A percentile compares a stretch with the other conserved stretches of the same genome.
phyloP scores from a whole-genome alignment of 2,329 filamentous ascomycete genomes.

The Pseudocercospora musae region DNA sequence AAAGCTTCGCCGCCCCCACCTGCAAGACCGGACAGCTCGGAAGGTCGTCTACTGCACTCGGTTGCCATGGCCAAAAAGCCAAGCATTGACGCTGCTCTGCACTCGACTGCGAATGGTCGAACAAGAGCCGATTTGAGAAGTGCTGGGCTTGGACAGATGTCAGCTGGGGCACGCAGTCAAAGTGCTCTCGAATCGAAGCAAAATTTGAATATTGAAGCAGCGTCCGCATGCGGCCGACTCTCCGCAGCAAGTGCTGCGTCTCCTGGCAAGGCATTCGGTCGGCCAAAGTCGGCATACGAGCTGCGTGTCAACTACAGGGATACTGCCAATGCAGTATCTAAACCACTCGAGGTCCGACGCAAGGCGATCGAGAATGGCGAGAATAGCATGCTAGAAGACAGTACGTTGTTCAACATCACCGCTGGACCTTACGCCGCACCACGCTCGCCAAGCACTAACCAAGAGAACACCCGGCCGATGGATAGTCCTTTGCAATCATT shows the following conservation, averaged over 20 bases:
- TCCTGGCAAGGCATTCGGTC: conserved; percentile 1
- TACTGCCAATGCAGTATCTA: conserved; percentile 16
- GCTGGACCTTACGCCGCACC: conserved; percentile 34
- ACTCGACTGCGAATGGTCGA: not conserved
- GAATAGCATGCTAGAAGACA: conserved; percentile 30
- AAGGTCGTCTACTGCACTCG: not conserved
- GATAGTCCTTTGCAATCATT: conserved; percentile 23
- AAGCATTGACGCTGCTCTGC: conserved; percentile 4
- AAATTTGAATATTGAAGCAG: not conserved
- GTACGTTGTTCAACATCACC: conserved; percentile 32
- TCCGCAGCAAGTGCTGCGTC: not conserved
- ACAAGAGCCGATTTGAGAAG: conserved; percentile 4
- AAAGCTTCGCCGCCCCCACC: not conserved
- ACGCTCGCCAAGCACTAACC: conserved; percentile 2
- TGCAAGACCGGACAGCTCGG: not conserved
- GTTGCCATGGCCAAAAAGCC: conserved; percentile 3
- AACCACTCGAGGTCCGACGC: conserved; percentile 26
- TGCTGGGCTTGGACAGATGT: conserved; percentile 10
- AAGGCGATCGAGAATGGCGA: conserved; percentile 21
- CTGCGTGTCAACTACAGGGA: conserved; percentile 35
- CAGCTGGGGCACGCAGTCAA: conserved; percentile 4
- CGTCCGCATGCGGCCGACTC: not conserved
- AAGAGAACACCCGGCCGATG: conserved; percentile 12
- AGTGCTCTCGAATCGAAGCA: conserved; percentile 2
- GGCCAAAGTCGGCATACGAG: conserved; percentile 34